Evolutionary conservation across 1,139 yeast genomes (phyloP), one percentile per base, ranked within the genome.

Genomic region (Ogataea hybrid): DNA sequence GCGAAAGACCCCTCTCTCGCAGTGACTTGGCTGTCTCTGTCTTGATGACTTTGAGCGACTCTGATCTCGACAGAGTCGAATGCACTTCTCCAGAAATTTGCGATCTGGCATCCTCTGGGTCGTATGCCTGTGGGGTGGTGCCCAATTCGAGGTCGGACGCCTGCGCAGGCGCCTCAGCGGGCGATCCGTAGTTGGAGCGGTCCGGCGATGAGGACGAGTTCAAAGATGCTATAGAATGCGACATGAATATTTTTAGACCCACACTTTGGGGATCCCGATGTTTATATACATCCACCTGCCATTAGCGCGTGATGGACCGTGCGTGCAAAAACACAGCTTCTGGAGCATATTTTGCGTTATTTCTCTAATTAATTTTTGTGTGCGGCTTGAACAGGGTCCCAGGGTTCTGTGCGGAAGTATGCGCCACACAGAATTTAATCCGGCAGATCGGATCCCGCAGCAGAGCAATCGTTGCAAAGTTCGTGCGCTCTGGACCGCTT

Each of bases 1-100:
- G 61, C 3, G 75, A 67, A 17, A 85, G 52, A 39, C 95, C 95
- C 57, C 75, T 67, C 8, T 78, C 81, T 39, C 71, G 75, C 41
- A 86, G 29, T 1, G 92, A 79, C 56, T 79, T 76, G 14, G 73
- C 78, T 1, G 94, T 86, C 65, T 86, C 95, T 0, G 92, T 82
- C 49, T 68, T 67, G 12, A 66, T 66, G 50, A 73, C 54, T 37
- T 64, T 65, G 36, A 72, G 53, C 31, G 66, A 63, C 36, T 57
- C 64, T 3, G 61, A 50, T 42, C 68, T 55, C 10, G 72, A 66
- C 11, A 60, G 45, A 6, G 58, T 51, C 16, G 60, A 46, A 2
- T 56, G 49, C 9, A 58, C 8, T 38, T 44, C 54, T 5, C 59
- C 61, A 3, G 73, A 68, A 9, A 71, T 42, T 43, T 63, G 70